Evolutionary conservation across 768 basidiomycete species (phyloP).

Genomic region (Termitomyces sp.): DNA sequence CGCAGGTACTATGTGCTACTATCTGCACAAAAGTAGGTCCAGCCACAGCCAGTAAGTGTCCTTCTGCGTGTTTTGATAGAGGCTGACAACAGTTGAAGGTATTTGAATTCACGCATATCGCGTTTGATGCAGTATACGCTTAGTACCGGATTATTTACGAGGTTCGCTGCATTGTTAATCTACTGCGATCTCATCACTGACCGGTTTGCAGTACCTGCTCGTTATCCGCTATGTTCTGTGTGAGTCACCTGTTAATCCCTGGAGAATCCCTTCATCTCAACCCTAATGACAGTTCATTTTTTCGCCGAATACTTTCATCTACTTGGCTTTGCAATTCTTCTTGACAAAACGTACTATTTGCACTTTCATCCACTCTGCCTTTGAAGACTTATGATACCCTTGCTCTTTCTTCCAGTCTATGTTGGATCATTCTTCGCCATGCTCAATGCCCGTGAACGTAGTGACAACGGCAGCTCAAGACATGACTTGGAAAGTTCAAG

Average conservation of each 20-base stretch:
- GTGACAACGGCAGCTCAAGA: slow-evolving; percentile 2
- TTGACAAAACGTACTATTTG: slow-evolving; percentile 37
- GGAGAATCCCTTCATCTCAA: not conserved
- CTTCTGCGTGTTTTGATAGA: not conserved
- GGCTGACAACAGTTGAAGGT: slow-evolving; percentile 3
- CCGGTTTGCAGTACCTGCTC: slow-evolving; percentile 34
- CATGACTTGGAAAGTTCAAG: slow-evolving; percentile 10
- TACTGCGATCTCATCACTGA: not conserved
- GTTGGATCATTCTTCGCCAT: slow-evolving; percentile 41
- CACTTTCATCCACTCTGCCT: not conserved
- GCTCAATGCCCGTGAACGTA: slow-evolving; percentile 37
- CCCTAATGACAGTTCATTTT: slow-evolving; percentile 30
- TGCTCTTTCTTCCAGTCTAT: slow-evolving; percentile 29
- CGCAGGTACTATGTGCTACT: slow-evolving; percentile 26
- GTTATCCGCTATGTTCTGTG: slow-evolving; percentile 35
- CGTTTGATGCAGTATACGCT: slow-evolving; percentile 25
- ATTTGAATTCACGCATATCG: slow-evolving; percentile 26
- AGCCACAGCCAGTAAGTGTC: slow-evolving; percentile 12
- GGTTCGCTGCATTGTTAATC: slow-evolving; percentile 3
- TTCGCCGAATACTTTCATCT: slow-evolving; percentile 37
- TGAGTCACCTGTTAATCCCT: slow-evolving; percentile 14
- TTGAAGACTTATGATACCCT: not conserved
- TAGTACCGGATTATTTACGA: slow-evolving; percentile 21
- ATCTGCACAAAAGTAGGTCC: slow-evolving; percentile 26
- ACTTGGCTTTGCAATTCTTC: slow-evolving; percentile 35